A percentile compares a stretch with the other conserved stretches of the same genome.
These are phyloP conservation scores for Pleurotus platypus DNA, from an alignment of 768 basidiomycete species.

Conservation along the genomic window DNA sequence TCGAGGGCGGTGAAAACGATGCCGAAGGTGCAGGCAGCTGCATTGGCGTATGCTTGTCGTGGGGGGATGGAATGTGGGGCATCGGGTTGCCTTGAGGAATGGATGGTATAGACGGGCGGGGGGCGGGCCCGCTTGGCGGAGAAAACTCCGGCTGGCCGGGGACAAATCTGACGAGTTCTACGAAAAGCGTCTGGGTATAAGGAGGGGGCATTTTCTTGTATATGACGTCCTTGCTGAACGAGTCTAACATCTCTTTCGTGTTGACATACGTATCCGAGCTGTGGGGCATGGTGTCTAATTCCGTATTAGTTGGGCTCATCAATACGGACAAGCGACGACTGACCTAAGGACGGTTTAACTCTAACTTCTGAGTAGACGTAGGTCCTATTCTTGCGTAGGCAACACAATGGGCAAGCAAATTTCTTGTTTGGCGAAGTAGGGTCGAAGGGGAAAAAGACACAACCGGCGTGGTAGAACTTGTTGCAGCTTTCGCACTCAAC, in stretches of 20 bases:
- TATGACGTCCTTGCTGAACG: slow-evolving; percentile 67
- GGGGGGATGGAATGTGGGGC: slow-evolving; percentile 12
- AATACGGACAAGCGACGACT: slow-evolving; percentile 24
- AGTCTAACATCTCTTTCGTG: slow-evolving; percentile 70
- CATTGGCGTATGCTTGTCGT: slow-evolving; percentile 13
- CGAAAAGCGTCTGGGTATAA: slow-evolving; percentile 63
- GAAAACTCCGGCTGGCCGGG: slow-evolving; percentile 47
- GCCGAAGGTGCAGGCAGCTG: slow-evolving; percentile 10
- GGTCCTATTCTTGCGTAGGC: slow-evolving; percentile 64
- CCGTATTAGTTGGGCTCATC: slow-evolving; percentile 14
- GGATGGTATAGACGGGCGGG: slow-evolving; percentile 17
- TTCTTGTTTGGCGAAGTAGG: slow-evolving; percentile 23
- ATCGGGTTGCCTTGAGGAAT: slow-evolving; percentile 10
- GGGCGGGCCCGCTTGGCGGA: slow-evolving; percentile 18
- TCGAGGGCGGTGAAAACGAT: slow-evolving; percentile 3
- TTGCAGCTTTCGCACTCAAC: slow-evolving; percentile 67
- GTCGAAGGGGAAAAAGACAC: slow-evolving; percentile 68
- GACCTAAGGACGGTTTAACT: slow-evolving; percentile 56
- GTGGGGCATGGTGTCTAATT: slow-evolving; percentile 34
- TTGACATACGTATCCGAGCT: slow-evolving; percentile 65
- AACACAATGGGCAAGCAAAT: slow-evolving; percentile 79
- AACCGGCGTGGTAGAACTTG: slow-evolving; percentile 67
- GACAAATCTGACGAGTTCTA: slow-evolving; percentile 66
- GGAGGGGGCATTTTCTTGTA: slow-evolving; percentile 66
- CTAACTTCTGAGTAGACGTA: slow-evolving; percentile 78